These are phyloP conservation scores for Lipomyces starkeyi DNA, from an alignment of 805 yeast species.

Conservation along the genomic window DNA sequence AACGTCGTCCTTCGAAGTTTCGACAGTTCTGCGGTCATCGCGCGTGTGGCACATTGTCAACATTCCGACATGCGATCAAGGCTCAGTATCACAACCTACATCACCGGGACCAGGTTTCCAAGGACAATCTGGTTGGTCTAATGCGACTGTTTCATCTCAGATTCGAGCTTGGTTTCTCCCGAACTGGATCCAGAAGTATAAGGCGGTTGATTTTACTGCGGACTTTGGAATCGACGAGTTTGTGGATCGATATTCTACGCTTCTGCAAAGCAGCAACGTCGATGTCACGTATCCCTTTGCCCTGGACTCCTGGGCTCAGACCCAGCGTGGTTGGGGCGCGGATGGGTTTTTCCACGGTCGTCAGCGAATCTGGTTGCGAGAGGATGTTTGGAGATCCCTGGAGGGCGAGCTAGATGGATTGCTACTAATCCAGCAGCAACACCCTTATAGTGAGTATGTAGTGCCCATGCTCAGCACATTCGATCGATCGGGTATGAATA, in stretches of 20 bases:
- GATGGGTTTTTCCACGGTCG: slow-evolving; percentile 47
- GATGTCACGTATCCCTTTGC: slow-evolving; percentile 40
- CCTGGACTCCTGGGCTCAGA: slow-evolving; percentile 47
- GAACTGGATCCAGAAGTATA: slow-evolving; percentile 50
- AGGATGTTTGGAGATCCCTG: slow-evolving; percentile 48
- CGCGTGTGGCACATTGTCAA: slow-evolving; percentile 49
- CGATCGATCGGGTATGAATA: slow-evolving; percentile 15
- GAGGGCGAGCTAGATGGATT: slow-evolving; percentile 42
- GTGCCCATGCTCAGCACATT: slow-evolving; percentile 8
- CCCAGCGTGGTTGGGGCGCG: slow-evolving; percentile 45
- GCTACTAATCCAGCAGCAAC: slow-evolving; percentile 27
- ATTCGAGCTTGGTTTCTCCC: slow-evolving; percentile 47
- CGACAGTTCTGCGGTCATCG: slow-evolving; percentile 40
- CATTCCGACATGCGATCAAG: slow-evolving; percentile 24
- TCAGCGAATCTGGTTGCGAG: slow-evolving; percentile 49
- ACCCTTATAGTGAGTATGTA: slow-evolving; percentile 2
- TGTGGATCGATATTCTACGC: slow-evolving; percentile 44
- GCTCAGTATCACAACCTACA: slow-evolving; percentile 40
- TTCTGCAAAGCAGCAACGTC: slow-evolving; percentile 42
- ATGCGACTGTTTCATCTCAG: slow-evolving; percentile 47
- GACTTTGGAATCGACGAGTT: slow-evolving; percentile 51
- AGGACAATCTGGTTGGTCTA: slow-evolving; percentile 45
- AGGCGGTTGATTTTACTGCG: slow-evolving; percentile 48
- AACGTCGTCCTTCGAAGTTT: slow-evolving; percentile 37
- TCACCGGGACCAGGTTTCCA: slow-evolving; percentile 38